These are phyloP conservation scores for Fereydounia khargensis DNA, from an alignment of 1,284 basidiomycete genomes.

Conservation along the genomic window DNA sequence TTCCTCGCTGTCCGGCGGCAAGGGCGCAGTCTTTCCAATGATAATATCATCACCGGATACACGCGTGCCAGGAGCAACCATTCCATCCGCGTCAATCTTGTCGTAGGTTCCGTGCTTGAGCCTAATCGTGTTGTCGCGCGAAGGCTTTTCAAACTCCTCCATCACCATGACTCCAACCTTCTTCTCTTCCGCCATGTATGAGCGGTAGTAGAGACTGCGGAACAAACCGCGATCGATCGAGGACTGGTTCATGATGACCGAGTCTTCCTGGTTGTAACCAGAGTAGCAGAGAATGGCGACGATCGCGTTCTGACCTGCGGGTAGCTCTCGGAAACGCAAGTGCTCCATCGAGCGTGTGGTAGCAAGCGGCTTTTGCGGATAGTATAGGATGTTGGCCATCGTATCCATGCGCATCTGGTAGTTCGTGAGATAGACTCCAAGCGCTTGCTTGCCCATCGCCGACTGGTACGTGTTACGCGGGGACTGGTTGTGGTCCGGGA, in stretches of 20 bases:
- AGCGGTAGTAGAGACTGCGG: slow-evolving; percentile 57
- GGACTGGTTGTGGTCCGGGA: slow-evolving; percentile 99
- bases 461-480: slow-evolving; percentile 98
- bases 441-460: slow-evolving; percentile 99
- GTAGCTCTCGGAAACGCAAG: slow-evolving; percentile 91
- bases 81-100: slow-evolving; percentile 85
- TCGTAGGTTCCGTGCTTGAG: slow-evolving; percentile 83
- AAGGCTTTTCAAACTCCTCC: slow-evolving; percentile 77
- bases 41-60: slow-evolving; percentile 91
- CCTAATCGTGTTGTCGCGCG: slow-evolving; percentile 84
- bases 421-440: slow-evolving; percentile 98
- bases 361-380: slow-evolving; percentile 99
- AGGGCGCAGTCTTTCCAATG: slow-evolving; percentile 93
- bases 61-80: slow-evolving; percentile 90
- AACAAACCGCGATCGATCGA: slow-evolving; percentile 91
- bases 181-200: slow-evolving; percentile 63
- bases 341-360: slow-evolving; percentile 89
- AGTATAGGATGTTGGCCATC: slow-evolving; percentile 95
- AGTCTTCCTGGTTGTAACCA: slow-evolving; percentile 99
- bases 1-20: slow-evolving; percentile 70
- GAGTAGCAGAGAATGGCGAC: slow-evolving; percentile 99
- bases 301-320: slow-evolving; percentile 96
- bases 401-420: slow-evolving; percentile 98
- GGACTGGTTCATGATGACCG: slow-evolving; percentile 84
- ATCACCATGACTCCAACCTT: slow-evolving; percentile 89